Evolutionary conservation across 371 early-diverging fungal species (phyloP).

Genomic region (Rhizomucor miehei): DNA sequence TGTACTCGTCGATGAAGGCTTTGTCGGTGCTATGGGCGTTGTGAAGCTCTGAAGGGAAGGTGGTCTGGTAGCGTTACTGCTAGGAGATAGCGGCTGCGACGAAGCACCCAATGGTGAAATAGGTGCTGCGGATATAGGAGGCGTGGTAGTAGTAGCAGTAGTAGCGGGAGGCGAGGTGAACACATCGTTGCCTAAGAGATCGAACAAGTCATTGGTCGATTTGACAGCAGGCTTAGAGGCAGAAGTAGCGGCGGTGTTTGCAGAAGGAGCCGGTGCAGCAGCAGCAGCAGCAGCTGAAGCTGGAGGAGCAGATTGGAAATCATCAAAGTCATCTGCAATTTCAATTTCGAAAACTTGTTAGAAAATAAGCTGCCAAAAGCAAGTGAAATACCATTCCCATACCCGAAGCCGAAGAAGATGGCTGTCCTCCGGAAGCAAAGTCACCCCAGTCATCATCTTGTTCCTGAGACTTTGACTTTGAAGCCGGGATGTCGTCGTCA

Average conservation of each 20-base stretch:
- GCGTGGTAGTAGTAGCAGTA: conserved; percentile 10
- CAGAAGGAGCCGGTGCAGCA: conserved; percentile 6
- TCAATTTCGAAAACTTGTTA: background rate
- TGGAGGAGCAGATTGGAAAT: conserved; percentile 58
- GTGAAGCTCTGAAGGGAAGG: conserved; percentile 4
- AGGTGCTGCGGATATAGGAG: background rate
- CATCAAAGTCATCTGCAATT: conserved; percentile 55
- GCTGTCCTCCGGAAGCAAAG: conserved; percentile 39
- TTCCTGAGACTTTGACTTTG: conserved; percentile 8
- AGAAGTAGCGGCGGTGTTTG: conserved; percentile 11
- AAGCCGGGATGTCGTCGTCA: conserved; percentile 36
- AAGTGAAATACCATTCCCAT: background rate
- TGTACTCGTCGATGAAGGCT: conserved; percentile 12
- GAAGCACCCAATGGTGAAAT: background rate
- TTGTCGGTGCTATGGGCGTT: conserved; percentile 9
- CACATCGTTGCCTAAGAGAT: conserved; percentile 38
- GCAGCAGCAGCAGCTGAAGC: conserved; percentile 5
- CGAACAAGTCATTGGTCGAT: conserved; percentile 36
- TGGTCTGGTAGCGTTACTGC: conserved; percentile 12
- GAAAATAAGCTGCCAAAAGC: background rate
- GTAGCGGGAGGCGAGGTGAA: conserved; percentile 14
- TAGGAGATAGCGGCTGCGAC: background rate
- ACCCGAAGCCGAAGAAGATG: background rate
- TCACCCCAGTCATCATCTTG: conserved; percentile 61
- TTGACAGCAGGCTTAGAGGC: conserved; percentile 6